Base-by-base conservation (phyloP, 805 yeast genomes). In the Cyberlindnera samutprakarnensis region DNA sequence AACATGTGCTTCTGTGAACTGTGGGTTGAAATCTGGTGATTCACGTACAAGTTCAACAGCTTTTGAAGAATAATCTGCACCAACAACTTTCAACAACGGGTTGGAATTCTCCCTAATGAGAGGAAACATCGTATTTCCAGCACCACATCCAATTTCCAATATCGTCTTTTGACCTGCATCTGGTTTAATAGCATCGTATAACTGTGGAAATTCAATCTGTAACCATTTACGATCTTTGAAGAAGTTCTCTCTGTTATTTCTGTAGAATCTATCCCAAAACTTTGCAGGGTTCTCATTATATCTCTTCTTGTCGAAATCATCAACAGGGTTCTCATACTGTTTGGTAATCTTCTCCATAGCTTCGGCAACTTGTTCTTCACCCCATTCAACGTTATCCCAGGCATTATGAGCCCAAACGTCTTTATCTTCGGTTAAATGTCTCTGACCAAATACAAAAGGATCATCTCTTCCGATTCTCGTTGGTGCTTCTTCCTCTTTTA, bases 181-280 rank as follows among this genome's bases (percentile, higher is more conserved):
- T 16, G 72, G 69, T 40, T 75, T 73, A 4, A 95, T 85, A 6
- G 85, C 81, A 39, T 78, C 79, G 51, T 81, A 90, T 22, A 92
- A 59, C 11, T 73, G 62, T 2, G 98, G 98, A 42, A 92, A 92
- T 60, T 92, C 98, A 29, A 90, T 80, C 53, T 84, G 86, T 38
- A 92, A 66, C 98, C 98, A 92, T 51, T 85, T 88, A 46, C 98
- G 69, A 57, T 92, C 96, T 56, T 92, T 92, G 68, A 92, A 92
- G 61, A 92, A 92, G 57, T 90, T 92, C 45, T 85, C 96, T 47
- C 71, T 75, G 57, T 92, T 90, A 53, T 88, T 83, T 46, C 80
- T 78, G 56, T 92, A 92, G 53, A 92, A 92, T 7, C 82, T 71
- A 56, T 92, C 95, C 98, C 98, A 92, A 56, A 79, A 92, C 43